Evolutionary conservation across 169 alveolate genomes (phyloP).

Genomic region (Plasmodium knowlesi): DNA sequence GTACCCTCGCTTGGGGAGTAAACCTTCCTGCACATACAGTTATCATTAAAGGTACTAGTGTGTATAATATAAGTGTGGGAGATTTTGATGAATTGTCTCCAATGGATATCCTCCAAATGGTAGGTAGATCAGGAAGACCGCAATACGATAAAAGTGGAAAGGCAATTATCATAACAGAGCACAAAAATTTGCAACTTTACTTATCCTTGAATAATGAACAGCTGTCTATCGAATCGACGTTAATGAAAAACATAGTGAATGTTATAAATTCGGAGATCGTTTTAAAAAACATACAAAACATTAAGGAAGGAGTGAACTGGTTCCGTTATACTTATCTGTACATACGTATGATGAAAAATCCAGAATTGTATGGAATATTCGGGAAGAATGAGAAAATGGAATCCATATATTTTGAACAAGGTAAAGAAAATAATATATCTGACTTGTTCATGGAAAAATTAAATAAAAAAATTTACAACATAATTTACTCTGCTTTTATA

Average conservation of each 20-base stretch:
- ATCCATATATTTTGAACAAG: not conserved
- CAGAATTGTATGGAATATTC: conserved; percentile 92
- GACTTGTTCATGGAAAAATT: conserved; percentile 71
- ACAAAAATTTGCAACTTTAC: conserved; percentile 95
- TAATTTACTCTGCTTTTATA: conserved; percentile 93
- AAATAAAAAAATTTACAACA: conserved; percentile 53
- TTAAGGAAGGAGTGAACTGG: conserved; percentile 98
- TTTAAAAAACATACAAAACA: conserved; percentile 92
- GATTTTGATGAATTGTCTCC: conserved; percentile 98
- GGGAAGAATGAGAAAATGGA: conserved; percentile 35
- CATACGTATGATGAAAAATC: conserved; percentile 93
- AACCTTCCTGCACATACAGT: conserved; percentile 99
- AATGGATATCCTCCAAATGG: conserved; percentile 99
- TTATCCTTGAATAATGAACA: conserved; percentile 96
- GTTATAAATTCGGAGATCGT: conserved; percentile 99
- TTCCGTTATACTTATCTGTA: conserved; percentile 97
- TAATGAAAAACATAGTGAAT: conserved; percentile 94
- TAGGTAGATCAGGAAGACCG: conserved; percentile 99
- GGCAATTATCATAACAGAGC: conserved; percentile 98
- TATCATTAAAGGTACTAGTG: conserved; percentile 99
- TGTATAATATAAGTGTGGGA: conserved; percentile 98
- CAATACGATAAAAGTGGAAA: conserved; percentile 99
- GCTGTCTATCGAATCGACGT: conserved; percentile 97
- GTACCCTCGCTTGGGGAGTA: conserved; percentile 99
- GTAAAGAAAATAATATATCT: not conserved